These are phyloP conservation scores for Apocynum venetum DNA, from an alignment of 257 asterid species.

Conservation along the genomic window DNA sequence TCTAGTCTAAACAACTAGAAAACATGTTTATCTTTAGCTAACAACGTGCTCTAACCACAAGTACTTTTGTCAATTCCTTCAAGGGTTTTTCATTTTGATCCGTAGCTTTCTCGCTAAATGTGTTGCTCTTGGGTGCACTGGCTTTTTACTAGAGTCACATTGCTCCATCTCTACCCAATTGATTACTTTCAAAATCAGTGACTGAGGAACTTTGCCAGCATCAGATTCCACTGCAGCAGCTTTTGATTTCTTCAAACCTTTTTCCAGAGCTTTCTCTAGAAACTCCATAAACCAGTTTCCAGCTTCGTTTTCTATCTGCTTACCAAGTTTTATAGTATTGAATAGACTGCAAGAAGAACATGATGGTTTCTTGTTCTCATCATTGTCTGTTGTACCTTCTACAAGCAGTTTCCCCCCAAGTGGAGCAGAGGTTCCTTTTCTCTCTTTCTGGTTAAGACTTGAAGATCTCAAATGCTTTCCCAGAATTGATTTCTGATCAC, in stretches of 20 bases:
- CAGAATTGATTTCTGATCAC: constrained; percentile 48
- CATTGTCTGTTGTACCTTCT: constrained; percentile 39
- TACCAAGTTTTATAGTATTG: constrained; percentile 72
- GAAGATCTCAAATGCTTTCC: constrained; percentile 80
- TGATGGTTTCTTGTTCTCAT: constrained; percentile 60
- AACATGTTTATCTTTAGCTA: too few relatives aligned
- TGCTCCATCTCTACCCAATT: constrained; percentile 96
- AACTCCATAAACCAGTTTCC: constrained; percentile 95
- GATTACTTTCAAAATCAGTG: constrained; percentile 76
- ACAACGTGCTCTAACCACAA: too few relatives aligned
- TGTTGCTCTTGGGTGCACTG: constrained; percentile 76
- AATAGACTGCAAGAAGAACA: constrained; percentile 38
- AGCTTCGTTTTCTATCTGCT: constrained; percentile 70
- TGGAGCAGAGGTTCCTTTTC: too few relatives aligned
- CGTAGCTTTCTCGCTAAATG: constrained; percentile 72
- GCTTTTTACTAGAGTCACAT: constrained; percentile 65
- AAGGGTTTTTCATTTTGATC: constrained; percentile 92
- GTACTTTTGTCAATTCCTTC: too few relatives aligned
- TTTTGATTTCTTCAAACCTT: constrained; percentile 50
- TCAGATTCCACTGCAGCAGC: constrained; percentile 36
- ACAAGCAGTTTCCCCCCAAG: constrained; percentile 7
- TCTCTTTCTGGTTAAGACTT: constrained; percentile 36
- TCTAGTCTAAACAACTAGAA: too few relatives aligned
- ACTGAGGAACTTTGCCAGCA: constrained; percentile 56
- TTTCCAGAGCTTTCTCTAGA: constrained; percentile 71